Percentiles rank a stretch among this genome's conserved stretches.
phyloP scores from a whole-genome alignment of 2,329 filamentous ascomycete species.

The Gyromitra esculenta region DNA sequence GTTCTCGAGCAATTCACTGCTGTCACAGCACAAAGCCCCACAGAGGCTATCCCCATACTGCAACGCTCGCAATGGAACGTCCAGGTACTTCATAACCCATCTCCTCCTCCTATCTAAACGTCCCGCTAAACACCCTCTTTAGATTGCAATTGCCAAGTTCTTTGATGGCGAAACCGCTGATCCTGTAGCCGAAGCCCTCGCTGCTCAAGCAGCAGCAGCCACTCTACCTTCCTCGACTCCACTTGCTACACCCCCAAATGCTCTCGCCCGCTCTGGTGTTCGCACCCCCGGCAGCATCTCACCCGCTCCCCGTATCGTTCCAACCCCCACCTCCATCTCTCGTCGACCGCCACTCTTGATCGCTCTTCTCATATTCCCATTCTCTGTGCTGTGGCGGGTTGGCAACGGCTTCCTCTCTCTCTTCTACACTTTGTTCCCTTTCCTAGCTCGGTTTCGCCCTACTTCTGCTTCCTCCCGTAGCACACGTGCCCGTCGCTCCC shows the following conservation, averaged over 20 bases:
- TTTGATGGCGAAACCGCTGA: constrained; percentile 94
- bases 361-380: constrained; percentile 80
- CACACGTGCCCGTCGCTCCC: constrained; percentile 68
- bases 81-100: constrained; percentile 67
- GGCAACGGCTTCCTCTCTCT: constrained; percentile 76
- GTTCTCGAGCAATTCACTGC: constrained; percentile 87
- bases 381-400: constrained; percentile 79
- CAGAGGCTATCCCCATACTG: constrained; percentile 80
- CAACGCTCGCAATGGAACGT: constrained; percentile 95
- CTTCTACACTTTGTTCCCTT: constrained; percentile 76
- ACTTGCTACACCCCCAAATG: constrained; percentile 58
- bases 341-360: constrained; percentile 79
- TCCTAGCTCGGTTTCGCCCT: constrained; percentile 71
- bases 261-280: constrained; percentile 59
- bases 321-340: constrained; percentile 73
- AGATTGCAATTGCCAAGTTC: constrained; percentile 97
- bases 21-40: constrained; percentile 83
- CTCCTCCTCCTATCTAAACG: constrained; percentile 18
- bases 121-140: constrained; percentile 55
- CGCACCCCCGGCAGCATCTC: constrained; percentile 65
- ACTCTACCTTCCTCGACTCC: constrained; percentile 60
- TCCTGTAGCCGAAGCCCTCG: constrained; percentile 78
- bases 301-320: constrained; percentile 85
- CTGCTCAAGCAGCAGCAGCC: constrained; percentile 69
- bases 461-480: constrained; percentile 39